Conservation (phyloP, 768 basidiomycete genomes). For the Suillus spraguei region DNA sequence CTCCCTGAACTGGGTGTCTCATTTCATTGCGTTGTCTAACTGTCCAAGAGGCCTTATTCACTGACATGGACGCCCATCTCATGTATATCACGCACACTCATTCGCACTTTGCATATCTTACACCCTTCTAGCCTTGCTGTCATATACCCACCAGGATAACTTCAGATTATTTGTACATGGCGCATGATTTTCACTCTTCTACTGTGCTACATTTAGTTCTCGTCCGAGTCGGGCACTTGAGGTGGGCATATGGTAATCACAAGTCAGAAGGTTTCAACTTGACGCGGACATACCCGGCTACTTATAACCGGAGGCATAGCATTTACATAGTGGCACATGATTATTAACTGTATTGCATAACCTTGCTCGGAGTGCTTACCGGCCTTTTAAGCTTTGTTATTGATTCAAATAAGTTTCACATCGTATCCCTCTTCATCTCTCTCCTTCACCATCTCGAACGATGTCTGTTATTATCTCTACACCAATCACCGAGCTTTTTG, state of each 20-base stretch:
- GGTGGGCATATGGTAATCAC: background rate
- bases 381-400: background rate
- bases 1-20: slow-evolving; percentile 11
- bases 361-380: background rate
- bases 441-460: slow-evolving; percentile 10
- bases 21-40: background rate
- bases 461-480: slow-evolving; percentile 78
- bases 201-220: background rate
- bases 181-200: background rate
- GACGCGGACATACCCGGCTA: background rate
- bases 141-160: slow-evolving; percentile 27
- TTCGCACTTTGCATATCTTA: slow-evolving; percentile 22
- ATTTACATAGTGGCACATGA: slow-evolving; percentile 2
- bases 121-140: slow-evolving; percentile 21
- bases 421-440: background rate
- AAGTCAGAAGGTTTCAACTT: background rate
- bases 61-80: slow-evolving; percentile 30
- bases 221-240: background rate
- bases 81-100: slow-evolving; percentile 35
- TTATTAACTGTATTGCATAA: background rate
- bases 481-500: slow-evolving; percentile 87
- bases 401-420: slow-evolving; percentile 12
- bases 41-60: background rate
- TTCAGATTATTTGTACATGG: slow-evolving; percentile 17
- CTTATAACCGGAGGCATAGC: background rate